These are phyloP conservation scores for Leptomonas pyrrhocoris DNA, from an alignment of 208 protist species.

Conservation along the genomic window DNA sequence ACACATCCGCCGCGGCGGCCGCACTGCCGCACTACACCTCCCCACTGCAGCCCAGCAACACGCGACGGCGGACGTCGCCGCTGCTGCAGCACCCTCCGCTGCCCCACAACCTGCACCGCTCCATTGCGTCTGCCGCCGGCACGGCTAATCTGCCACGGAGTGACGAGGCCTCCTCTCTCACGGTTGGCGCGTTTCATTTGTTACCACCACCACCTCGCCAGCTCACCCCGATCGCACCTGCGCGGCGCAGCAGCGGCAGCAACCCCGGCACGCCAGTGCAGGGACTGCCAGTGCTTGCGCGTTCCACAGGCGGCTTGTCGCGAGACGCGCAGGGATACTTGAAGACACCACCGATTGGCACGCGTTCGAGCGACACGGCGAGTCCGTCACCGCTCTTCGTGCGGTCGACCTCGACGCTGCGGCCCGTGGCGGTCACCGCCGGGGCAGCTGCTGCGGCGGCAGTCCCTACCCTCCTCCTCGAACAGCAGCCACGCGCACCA, in stretches of 20 bases:
- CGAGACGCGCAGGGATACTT: neutral
- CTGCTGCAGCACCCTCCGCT: slow-evolving; percentile 1
- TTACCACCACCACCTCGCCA: neutral
- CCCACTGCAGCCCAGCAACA: neutral
- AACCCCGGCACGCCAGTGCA: neutral
- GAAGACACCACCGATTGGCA: slow-evolving; percentile 2
- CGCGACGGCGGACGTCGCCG: slow-evolving; percentile 17
- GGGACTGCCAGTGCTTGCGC: neutral
- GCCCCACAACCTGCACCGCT: neutral
- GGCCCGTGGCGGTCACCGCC: neutral
- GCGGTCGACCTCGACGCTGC: slow-evolving; percentile 7
- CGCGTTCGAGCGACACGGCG: neutral
- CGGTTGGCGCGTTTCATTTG: neutral
- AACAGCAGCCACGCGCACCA: neutral
- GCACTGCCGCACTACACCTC: neutral
- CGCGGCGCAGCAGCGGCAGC: neutral
- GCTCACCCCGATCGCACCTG: neutral
- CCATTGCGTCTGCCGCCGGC: neutral
- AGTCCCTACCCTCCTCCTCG: neutral
- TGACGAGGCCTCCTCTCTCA: neutral
- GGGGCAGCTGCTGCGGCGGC: neutral
- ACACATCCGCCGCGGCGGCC: neutral
- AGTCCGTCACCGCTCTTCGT: slow-evolving; percentile 8
- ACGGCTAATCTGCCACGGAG: neutral
- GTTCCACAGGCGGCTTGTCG: too few relatives aligned